A percentile compares a stretch with the other conserved stretches of the same genome.
These are phyloP conservation scores for Asclepias syriaca DNA, from an alignment of 257 asterid genomes.

Conservation along the genomic window DNA sequence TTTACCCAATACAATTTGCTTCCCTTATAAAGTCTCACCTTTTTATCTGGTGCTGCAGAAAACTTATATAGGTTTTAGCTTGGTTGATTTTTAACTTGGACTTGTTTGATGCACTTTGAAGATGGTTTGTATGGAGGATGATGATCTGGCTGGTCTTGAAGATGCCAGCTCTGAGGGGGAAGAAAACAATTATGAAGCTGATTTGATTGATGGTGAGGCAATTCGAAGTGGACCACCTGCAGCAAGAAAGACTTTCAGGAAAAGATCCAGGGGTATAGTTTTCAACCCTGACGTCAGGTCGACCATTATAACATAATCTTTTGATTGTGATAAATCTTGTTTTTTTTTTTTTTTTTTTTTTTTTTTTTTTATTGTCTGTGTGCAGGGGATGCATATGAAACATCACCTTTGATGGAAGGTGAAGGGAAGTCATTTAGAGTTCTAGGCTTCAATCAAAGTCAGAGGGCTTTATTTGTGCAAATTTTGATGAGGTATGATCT, in stretches of 20 bases:
- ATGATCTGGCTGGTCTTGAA: slow-evolving; percentile 94
- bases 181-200: slow-evolving; percentile 93
- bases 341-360: background rate
- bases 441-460: slow-evolving; percentile 83
- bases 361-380: slow-evolving; percentile 16
- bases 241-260: slow-evolving; percentile 53
- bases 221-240: slow-evolving; percentile 57
- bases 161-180: slow-evolving; percentile 94
- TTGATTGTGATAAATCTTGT: slow-evolving; percentile 7
- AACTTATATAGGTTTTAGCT: background rate
- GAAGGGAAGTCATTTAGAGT: slow-evolving; percentile 87
- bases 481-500: slow-evolving; percentile 70
- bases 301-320: background rate
- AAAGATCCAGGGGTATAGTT: slow-evolving; percentile 67
- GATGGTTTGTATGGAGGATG: slow-evolving; percentile 97
- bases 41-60: background rate
- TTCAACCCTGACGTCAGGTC: slow-evolving; percentile 6
- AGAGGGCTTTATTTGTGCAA: slow-evolving; percentile 85
- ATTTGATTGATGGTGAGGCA: slow-evolving; percentile 74
- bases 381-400: slow-evolving; percentile 58
- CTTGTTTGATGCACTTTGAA: slow-evolving; percentile 25
- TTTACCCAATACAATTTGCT: no score
- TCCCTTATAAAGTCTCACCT: background rate
- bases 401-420: slow-evolving; percentile 91
- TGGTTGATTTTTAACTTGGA: slow-evolving; percentile 4